Evolutionary conservation across 2,329 filamentous ascomycete genomes (phyloP), one percentile per base, ranked within the genome.

Genomic region (Pochonia chlamydosporia): DNA sequence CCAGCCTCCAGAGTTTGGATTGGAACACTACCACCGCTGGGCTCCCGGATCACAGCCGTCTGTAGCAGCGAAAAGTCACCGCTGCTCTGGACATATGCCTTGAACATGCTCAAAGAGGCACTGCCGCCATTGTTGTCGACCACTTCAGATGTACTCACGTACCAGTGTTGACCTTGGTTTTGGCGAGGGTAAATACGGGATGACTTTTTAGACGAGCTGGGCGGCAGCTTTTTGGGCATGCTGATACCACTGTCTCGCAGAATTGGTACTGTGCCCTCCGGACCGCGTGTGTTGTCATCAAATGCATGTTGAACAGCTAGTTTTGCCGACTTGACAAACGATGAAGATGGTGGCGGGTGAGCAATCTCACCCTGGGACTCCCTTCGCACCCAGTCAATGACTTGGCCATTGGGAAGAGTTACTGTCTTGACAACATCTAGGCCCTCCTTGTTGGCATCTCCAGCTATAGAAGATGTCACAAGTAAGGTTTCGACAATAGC

Each of bases 1-100:
- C 54, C 54, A 24, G 53, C 51, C 44, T 56, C 54, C 20, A 54
- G 30, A 9, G 52, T 51, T 41, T 56, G 54, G 6, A 23, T 18
- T 14, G 46, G 43, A 3, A 41, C 28, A 20, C 48, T 47, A 14
- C 45, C 42, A 5, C 48, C 50, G 39, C 30, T 31, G 25, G 31
- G 28, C 21, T 40, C 28, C 10, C 49, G 50, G n/a, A 50, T 39
- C 3, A 56, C 44, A 25, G 52, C 54, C 13, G 46, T 52, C 43
- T 53, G 51, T 7, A 51, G 39, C 24, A 53, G 46, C 26, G 51
- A 53, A 23, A 53, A 51, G 26, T 53, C 52, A 9, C 16, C 6
- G 10, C 11, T 10, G 11, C 31, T n/a, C 37, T 49, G 20, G 14
- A 53, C 26, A 26, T 46, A 52, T 1, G 54, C 35, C 30, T 48